Base-by-base conservation (phyloP, 257 asterid genomes). In the Solanum pimpinellifolium region DNA sequence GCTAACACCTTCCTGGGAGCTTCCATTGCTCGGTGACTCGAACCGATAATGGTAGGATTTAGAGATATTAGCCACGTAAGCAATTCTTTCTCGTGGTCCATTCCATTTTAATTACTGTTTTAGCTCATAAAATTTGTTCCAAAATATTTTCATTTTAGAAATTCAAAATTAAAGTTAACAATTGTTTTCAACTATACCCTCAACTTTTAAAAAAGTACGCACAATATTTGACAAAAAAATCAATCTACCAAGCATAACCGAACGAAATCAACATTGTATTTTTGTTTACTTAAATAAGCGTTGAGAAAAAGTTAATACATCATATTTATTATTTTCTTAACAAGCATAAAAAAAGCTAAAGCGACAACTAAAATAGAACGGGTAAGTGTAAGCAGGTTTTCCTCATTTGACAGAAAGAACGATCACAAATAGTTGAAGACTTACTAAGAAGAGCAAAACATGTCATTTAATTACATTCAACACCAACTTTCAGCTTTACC, bases 21-120 rank as follows among this genome's bases (percentile, higher is more conserved):
- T 15, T 49, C 1, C 8, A 49, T 6, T 49, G 2, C 18, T 14
- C 6, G 3, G 10, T 52, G 23, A 16, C 62, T 52, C 23, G 0
- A 52, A 52, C 23, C 62, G 3, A 52, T 2, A 49, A 16, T 23
- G 1, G 16, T 52, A 52, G 9, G 1, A 65, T 25, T 65, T 1
- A 2, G 31, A n/a, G 9, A 2, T 6, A 1, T 6, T 65, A 10
- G 1, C 9, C 4, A 65, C 2, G 0, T n/a, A 11, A 25, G 4
- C 3, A 25, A 25, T 5, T 12, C 16, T n/a, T 27, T 11, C 31
- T 65, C 4, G 16, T n/a, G 18, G 7, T n/a, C 18, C 62, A 25
- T 65, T 11, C 2, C 18, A n/a, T 25, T 65, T 65, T 65, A n/a
- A 11, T n/a, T 65, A 11, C 11, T 2, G 3, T 4, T 11, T 11